Percentiles rank a stretch among this genome's conserved stretches.
Evolutionary conservation across 1,139 yeast species (phyloP).

Genomic region (Hemisphaericaspora lyxosophila): DNA sequence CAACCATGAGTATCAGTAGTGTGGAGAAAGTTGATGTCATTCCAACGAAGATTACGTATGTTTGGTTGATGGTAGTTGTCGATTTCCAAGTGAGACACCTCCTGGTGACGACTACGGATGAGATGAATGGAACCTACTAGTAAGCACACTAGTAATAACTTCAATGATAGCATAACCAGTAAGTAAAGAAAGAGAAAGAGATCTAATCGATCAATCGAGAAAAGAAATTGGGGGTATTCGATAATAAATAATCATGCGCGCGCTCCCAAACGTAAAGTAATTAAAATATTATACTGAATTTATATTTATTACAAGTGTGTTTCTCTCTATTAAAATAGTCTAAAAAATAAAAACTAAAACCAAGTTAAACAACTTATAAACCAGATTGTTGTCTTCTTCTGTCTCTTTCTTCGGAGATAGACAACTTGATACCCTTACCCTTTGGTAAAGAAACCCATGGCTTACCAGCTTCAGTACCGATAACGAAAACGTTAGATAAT

Average conservation of each 20-base stretch:
- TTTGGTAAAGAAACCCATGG: slow-evolving; percentile 98
- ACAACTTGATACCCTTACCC: slow-evolving; percentile 99
- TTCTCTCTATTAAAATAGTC: slow-evolving; percentile 2
- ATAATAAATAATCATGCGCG: not conserved
- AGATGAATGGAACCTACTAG: not conserved
- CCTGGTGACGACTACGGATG: not conserved
- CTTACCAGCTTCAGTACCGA: slow-evolving; percentile 93
- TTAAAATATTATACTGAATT: too few relatives aligned
- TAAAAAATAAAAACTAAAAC: too few relatives aligned
- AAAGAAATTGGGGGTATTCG: too few relatives aligned
- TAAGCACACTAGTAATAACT: not conserved
- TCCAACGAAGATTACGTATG: slow-evolving; percentile 55
- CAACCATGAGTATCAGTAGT: slow-evolving; percentile 97
- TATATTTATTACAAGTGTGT: too few relatives aligned
- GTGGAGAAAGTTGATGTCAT: slow-evolving; percentile 77
- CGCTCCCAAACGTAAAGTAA: not conserved
- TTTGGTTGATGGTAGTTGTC: not conserved
- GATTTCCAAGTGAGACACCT: not conserved
- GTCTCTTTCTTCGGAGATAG: slow-evolving; percentile 99
- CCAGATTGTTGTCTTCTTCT: slow-evolving; percentile 83
- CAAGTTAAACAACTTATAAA: slow-evolving; percentile 32
- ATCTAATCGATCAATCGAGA: too few relatives aligned
- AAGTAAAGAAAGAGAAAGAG: not conserved
- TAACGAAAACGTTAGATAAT: slow-evolving; percentile 92
- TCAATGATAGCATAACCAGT: not conserved